These are phyloP conservation scores for Auxenochlorella pyrenoidosa DNA, from an alignment of 139 green algal species.

Conservation along the genomic window DNA sequence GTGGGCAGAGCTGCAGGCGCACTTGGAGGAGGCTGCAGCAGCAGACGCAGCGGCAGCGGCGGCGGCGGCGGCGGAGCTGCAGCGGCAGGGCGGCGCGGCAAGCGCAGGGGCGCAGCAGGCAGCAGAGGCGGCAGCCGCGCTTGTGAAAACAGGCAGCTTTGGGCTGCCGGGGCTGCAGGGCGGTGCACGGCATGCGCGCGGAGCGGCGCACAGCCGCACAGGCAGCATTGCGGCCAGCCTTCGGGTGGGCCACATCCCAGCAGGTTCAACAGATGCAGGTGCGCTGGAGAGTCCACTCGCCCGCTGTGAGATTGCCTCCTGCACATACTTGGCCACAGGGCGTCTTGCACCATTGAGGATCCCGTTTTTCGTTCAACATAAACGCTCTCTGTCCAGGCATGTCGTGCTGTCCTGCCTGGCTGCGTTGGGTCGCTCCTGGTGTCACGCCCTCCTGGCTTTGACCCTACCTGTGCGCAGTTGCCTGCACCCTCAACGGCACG, in stretches of 20 bases:
- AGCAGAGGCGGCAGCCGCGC: neutral
- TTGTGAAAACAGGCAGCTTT: neutral
- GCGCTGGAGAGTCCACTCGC: neutral
- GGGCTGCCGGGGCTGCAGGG: neutral
- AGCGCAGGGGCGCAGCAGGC: neutral
- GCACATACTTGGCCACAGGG: neutral
- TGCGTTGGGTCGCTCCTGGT: too few species aligned
- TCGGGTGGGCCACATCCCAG: slow-evolving; percentile 83
- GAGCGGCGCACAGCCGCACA: neutral
- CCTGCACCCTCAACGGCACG: slow-evolving; percentile 84
- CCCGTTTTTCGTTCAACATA: neutral
- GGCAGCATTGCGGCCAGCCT: slow-evolving; percentile 44
- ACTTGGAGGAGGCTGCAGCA: slow-evolving; percentile 7
- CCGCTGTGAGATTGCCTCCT: neutral
- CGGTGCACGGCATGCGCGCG: neutral
- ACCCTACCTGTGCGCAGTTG: slow-evolving; percentile 45
- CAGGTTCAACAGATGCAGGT: slow-evolving; percentile 85
- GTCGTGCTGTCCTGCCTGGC: neutral
- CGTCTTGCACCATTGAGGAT: neutral
- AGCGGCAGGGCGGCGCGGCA: neutral
- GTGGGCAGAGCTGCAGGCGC: slow-evolving; percentile 4
- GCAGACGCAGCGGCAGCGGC: slow-evolving; percentile 6
- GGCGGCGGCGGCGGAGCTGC: neutral
- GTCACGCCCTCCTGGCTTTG: too few species aligned
- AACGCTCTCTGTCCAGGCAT: too few species aligned